Evolutionary conservation across 495 filamentous ascomycete species (phyloP), one percentile per base, ranked within the genome.

Genomic region (Aspergillus olivimuriae): DNA sequence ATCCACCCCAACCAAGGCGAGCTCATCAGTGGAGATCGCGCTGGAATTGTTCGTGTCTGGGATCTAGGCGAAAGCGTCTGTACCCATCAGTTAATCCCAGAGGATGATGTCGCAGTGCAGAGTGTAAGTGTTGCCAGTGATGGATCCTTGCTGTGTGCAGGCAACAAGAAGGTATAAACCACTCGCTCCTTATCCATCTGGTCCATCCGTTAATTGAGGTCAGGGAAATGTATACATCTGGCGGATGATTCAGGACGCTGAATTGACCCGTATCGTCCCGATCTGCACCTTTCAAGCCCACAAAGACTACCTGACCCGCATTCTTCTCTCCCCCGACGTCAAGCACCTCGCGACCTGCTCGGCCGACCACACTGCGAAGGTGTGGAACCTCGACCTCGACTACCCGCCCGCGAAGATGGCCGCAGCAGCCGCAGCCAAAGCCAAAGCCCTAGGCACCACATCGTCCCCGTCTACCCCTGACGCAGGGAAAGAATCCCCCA

Each of bases 1-100:
- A 98, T 98, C 43, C 92, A 98, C 63, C 92, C 92, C 1, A 97
- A 98, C 56, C 92, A 98, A 66, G 92, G 90, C 20, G 92, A 98
- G 63, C 82, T 98, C 40, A 95, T 98, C 53, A 89, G 86, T 57
- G 95, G 90, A 59, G 92, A 98, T 63, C 82, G 89, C 15, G 82
- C 82, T 30, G 92, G 92, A 2, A 96, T 89, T 66, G 89, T 98
- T 24, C 75, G 92, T 10, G 81, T 98, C 40, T 98, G 92, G 92
- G 92, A 98, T 58, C 64, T 98, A 36, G 88, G 89, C 12, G 91
- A 97, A 72, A 97, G 95, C 53, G 92, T 88, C 49, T 98, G 92
- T 70, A 87, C 87, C 0, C 92, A 97, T 59, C 88, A 97, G 64
- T 75, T 98, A 50, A 94, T 96, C 43, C 92, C 92, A 0, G 94